Evolutionary conservation across 192 early-diverging fungal species (phyloP), one percentile per base, ranked within the genome.

Genomic region (Phlyctochytrium bullatum): DNA sequence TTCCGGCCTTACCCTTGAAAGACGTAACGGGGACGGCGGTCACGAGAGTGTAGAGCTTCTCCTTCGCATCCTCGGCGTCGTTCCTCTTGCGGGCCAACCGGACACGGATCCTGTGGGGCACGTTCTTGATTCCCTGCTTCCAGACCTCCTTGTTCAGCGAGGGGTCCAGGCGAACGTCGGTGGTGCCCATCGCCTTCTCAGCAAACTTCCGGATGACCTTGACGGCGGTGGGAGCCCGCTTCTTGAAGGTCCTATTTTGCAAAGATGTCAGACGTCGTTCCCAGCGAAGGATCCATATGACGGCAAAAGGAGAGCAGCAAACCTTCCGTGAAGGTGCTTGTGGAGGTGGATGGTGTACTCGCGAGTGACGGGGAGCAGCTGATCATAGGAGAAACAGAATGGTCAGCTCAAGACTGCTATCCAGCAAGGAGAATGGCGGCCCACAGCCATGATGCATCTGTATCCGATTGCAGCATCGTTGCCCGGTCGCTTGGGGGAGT

Each of bases 271-370:
- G 32, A 59, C 10, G 6, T 10, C 25, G 34, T 62, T 51, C 3
- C 35, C 35, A 29, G 14, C 12, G 50, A 23, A 53, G 12, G 25
- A 50, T 68, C 52, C 33, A n/a, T 23, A n/a, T 57, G 14, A 17
- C 34, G 20, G 3, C 12, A n/a, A 36, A 20, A 64, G 59, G 27
- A 20, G 2, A 33, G 36, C 16, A 65, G 32, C 77, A 65, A 77
- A 91, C 88, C 72, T 83, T 71, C 88, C 89, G 66, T 84, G 81
- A 70, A 98, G 91, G 66, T 85, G 84, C 87, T 95, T 95, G 93
- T 97, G 95, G 73, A 98, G 82, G 91, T 98, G 93, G 82, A 98
- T 98, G 77, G 97, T 98, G 91, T 94, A 96, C 75, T 98, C 97
- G 76, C 94, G 89, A 73, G 94, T 95, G 73, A 98, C 90, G 73